These are phyloP conservation scores for Aegilops umbellulata DNA, from an alignment of 176 grass and related monocot genomes.

Conservation along the genomic window DNA sequence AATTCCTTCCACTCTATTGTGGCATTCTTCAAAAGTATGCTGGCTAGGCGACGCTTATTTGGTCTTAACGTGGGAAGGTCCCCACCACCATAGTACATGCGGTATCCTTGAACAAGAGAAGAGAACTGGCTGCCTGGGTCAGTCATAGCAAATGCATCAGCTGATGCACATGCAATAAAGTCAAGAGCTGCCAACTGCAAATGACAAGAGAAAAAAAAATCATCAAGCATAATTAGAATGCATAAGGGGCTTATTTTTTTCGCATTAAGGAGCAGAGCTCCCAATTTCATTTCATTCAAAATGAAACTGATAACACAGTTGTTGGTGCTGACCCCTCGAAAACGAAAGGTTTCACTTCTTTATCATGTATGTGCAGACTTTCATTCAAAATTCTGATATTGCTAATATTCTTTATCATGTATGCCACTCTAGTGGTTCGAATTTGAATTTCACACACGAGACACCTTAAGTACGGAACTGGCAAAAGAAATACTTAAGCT, in stretches of 20 bases:
- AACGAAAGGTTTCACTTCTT: no score
- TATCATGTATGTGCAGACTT: no score
- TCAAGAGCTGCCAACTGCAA: conserved; percentile 88
- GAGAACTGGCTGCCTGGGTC: conserved; percentile 93
- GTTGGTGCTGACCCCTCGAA: no score
- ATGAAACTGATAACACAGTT: no score
- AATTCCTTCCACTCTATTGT: conserved; percentile 98
- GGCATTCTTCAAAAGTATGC: conserved; percentile 79
- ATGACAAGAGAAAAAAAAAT: conserved; percentile 15
- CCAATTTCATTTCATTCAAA: no score
- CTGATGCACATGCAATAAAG: conserved; percentile 88
- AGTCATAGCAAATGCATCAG: conserved; percentile 99
- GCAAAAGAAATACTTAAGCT: not conserved
- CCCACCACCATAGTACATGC: conserved; percentile 89
- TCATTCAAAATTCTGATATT: conserved; percentile 4
- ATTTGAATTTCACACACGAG: conserved; percentile 1
- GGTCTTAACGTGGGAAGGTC: conserved; percentile 84
- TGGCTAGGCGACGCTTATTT: conserved; percentile 79
- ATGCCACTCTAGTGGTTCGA: not conserved
- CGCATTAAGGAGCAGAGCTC: no score
- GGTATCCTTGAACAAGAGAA: conserved; percentile 89
- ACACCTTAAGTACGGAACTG: not conserved
- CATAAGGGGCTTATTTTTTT: not conserved
- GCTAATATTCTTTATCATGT: not conserved
- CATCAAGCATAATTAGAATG: conserved; percentile 5